Conservation (phyloP, 805 yeast genomes). For the Zygosaccharomyces bisporus region DNA sequence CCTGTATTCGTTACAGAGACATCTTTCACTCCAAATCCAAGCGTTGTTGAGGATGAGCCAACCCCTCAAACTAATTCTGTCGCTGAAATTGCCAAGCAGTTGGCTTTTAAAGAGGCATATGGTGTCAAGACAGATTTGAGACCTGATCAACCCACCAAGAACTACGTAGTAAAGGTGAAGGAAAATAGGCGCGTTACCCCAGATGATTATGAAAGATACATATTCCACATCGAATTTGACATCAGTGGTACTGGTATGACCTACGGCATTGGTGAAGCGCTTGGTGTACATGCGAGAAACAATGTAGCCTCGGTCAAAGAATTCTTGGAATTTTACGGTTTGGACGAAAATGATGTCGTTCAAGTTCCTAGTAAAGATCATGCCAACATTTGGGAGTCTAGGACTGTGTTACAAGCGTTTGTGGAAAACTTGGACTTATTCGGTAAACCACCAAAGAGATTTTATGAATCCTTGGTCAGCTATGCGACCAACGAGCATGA, state of each 20-base stretch:
- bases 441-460: constrained; percentile 94
- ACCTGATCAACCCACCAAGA: constrained; percentile 85
- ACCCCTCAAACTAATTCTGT: constrained; percentile 39
- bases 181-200: constrained; percentile 93
- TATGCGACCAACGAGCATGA: constrained; percentile 70
- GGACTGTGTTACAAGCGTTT: constrained; percentile 79
- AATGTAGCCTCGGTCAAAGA: constrained; percentile 56
- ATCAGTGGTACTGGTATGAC: constrained; percentile 84
- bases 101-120: constrained; percentile 81
- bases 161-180: constrained; percentile 83
- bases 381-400: constrained; percentile 53
- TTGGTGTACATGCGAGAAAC: constrained; percentile 92
- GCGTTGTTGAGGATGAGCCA: constrained; percentile 40
- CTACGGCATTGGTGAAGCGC: constrained; percentile 93
- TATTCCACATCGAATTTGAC: constrained; percentile 95
- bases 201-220: constrained; percentile 81
- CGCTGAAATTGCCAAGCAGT: constrained; percentile 58
- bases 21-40: constrained; percentile 61
- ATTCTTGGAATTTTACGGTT: constrained; percentile 68
- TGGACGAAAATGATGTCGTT: constrained; percentile 64
- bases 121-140: constrained; percentile 56
- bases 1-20: constrained; percentile 60
- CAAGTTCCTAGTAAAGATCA: constrained; percentile 69
- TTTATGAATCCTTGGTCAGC: constrained; percentile 76
- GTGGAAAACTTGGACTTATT: constrained; percentile 79